These are phyloP conservation scores for Chytriomyces sp. DNA, from an alignment of 192 early-diverging fungal species.

Conservation along the genomic window DNA sequence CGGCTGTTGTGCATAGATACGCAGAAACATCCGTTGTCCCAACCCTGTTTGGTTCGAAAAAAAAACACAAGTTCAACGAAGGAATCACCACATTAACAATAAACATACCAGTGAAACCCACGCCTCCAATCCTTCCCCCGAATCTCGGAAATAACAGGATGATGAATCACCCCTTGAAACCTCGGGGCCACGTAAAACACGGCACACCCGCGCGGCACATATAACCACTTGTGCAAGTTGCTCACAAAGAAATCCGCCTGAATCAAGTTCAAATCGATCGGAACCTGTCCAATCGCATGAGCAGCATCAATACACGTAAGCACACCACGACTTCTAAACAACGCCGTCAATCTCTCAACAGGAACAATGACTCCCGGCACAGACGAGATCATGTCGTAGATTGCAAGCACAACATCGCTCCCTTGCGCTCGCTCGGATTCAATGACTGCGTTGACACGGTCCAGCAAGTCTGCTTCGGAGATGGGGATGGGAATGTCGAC, in stretches of 20 bases:
- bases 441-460: constrained; percentile 46
- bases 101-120: constrained; percentile 18
- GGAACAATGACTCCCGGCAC: constrained; percentile 57
- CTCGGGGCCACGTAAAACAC: constrained; percentile 58
- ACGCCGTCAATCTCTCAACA: constrained; percentile 42
- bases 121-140: neutral
- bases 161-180: constrained; percentile 44
- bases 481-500: constrained; percentile 58
- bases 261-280: constrained; percentile 35
- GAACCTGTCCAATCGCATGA: constrained; percentile 73
- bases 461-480: constrained; percentile 30
- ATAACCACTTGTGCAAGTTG: constrained; percentile 75
- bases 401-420: constrained; percentile 44
- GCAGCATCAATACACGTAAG: constrained; percentile 66
- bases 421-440: constrained; percentile 40
- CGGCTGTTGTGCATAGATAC: constrained; percentile 44
- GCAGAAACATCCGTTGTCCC: constrained; percentile 36
- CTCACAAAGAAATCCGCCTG: constrained; percentile 57
- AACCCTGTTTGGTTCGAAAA: neutral
- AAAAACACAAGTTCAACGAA: too few species aligned
- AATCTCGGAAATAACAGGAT: constrained; percentile 6
- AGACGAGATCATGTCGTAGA: constrained; percentile 63
- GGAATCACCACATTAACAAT: too few species aligned
- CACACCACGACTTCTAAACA: constrained; percentile 56
- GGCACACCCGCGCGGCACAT: constrained; percentile 57